These are phyloP conservation scores for Blastobotrys illinoisensis DNA, from an alignment of 1,139 yeast species.

Conservation along the genomic window DNA sequence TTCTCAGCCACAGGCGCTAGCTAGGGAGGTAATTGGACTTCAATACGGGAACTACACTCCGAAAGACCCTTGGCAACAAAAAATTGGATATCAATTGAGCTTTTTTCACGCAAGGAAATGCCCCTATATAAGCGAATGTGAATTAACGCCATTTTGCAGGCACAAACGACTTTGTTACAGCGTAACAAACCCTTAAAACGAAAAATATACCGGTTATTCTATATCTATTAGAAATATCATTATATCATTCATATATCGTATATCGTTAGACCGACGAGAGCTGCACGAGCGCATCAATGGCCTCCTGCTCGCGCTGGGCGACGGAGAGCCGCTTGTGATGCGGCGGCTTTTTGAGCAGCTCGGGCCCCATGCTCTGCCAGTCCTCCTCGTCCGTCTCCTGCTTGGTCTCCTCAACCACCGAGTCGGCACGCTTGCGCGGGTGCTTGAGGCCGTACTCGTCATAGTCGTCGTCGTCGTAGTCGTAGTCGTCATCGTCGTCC, in stretches of 20 bases:
- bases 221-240: not conserved
- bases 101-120: no score
- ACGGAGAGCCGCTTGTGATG: conserved; percentile 11
- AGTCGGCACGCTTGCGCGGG: conserved; percentile 26
- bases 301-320: conserved; percentile 32
- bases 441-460: conserved; percentile 13
- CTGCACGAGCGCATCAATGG: conserved; percentile 36
- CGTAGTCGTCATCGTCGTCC: conserved; percentile 32
- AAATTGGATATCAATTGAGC: no score
- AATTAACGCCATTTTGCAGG: no score
- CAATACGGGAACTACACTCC: no score
- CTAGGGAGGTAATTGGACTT: no score
- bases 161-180: no score
- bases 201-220: no score
- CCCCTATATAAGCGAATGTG: no score
- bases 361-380: conserved; percentile 88
- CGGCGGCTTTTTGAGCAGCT: conserved; percentile 28
- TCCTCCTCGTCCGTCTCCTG: conserved; percentile 87
- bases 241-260: not conserved
- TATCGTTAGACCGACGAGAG: conserved; percentile 22
- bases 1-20: no score
- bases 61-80: no score
- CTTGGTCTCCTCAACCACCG: not conserved
- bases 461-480: conserved; percentile 22
- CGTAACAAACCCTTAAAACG: no score